phyloP scores from a whole-genome alignment of 83 land plant genomes.

The Picea engelmannii region DNA sequence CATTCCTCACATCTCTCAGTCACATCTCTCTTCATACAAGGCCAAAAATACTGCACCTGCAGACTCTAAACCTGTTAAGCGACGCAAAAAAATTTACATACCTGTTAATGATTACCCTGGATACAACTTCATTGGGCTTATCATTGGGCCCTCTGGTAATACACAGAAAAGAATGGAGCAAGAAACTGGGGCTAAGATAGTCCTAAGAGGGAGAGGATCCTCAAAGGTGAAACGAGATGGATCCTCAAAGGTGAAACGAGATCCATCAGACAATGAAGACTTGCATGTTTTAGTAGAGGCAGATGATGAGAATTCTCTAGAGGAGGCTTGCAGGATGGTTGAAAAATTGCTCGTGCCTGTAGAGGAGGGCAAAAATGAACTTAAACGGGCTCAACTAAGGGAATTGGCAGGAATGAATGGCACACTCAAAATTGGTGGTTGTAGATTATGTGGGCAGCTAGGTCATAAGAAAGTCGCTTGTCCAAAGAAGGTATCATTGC shows the following conservation, averaged over 20 bases:
- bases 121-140: slow-evolving; percentile 80
- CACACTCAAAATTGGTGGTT: slow-evolving; percentile 62
- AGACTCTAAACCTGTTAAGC: slow-evolving; percentile 76
- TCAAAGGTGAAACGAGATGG: slow-evolving; percentile 41
- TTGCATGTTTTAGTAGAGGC: slow-evolving; percentile 85
- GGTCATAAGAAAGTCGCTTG: not conserved
- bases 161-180: slow-evolving; percentile 86
- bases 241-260: slow-evolving; percentile 25
- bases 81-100: slow-evolving; percentile 75
- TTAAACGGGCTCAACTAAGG: slow-evolving; percentile 69
- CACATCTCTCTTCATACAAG: no score
- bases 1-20: no score
- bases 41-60: slow-evolving; percentile 37
- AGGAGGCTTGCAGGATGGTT: slow-evolving; percentile 73
- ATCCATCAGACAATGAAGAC: slow-evolving; percentile 74
- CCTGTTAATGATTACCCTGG: slow-evolving; percentile 85
- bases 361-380: slow-evolving; percentile 73
- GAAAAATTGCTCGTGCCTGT: slow-evolving; percentile 75
- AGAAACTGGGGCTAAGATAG: slow-evolving; percentile 80
- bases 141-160: slow-evolving; percentile 82
- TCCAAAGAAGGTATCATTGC: no score
- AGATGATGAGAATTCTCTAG: slow-evolving; percentile 70
- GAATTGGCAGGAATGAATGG: slow-evolving; percentile 81
- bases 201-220: slow-evolving; percentile 77
- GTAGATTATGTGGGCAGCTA: slow-evolving; percentile 59